Evolutionary conservation across 176 grass and related monocot genomes (phyloP), one percentile per base, ranked within the genome.

Genomic region (Aegilops bicornis): DNA sequence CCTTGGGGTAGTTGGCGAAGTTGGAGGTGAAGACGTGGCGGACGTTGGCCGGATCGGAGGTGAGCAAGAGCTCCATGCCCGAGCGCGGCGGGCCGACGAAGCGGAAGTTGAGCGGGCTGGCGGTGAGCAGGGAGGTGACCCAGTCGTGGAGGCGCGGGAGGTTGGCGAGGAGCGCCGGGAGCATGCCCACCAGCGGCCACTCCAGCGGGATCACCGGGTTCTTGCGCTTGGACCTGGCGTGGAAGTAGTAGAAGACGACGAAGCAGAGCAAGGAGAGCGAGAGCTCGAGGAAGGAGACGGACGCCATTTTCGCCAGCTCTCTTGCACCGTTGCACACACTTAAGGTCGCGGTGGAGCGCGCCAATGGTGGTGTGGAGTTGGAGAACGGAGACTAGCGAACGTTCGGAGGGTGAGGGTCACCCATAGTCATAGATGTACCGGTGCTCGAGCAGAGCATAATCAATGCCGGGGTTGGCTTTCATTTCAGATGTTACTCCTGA

Each of bases 1-100:
- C 95, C 76, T 98, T 98, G 64, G 89, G 91, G 83, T 95, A 98
- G 66, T 95, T 97, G 37, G 60, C 11, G 76, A 94, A 93, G 81
- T 91, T 91, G 76, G 91, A 83, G 27, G 75, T 95, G 89, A 98
- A 98, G 59, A 98, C 32, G 69, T 98, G 95, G 80, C 92, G 87
- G 6, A 95, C 58, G 83, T 95, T 95, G 59, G 76, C 82, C 6
- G 91, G 95, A 64, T 95, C 91, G 56, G 64, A 23, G 14, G 95
- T 97, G 11, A 90, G 0, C 31, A 98, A 80, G 10, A 90, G 35
- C 36, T 87, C 48, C 89, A 95, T 90, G 60, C 85, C 95, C 12
- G 88, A 83, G 67, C 81, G 81, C 74, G 84, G 91, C 8, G 87
- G 87, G 3, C 92, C 92, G 0, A 37, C 48, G 85, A 97, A 93